These are phyloP conservation scores for Xylaria sp. DNA, from an alignment of 2,329 filamentous ascomycete genomes.

Conservation along the genomic window DNA sequence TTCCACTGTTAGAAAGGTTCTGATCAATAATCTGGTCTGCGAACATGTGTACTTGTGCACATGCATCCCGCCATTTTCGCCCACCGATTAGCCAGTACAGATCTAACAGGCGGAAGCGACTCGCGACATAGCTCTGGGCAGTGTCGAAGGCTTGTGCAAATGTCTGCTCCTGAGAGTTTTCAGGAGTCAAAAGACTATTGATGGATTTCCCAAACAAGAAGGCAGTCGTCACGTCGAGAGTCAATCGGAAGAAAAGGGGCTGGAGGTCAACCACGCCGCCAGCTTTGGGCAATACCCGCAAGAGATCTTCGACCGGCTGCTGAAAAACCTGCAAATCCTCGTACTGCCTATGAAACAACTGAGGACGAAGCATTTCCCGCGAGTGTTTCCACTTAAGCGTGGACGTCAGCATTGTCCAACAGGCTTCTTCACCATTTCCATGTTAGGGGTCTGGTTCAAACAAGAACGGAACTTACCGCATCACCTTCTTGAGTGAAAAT, in stretches of 20 bases:
- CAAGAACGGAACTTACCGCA: constrained; percentile 26
- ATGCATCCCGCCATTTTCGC: constrained; percentile 35
- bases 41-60: constrained; percentile 39
- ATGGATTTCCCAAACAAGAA: constrained; percentile 45
- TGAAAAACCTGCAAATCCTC: constrained; percentile 39
- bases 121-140: constrained; percentile 39
- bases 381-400: constrained; percentile 48
- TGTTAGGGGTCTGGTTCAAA: background rate
- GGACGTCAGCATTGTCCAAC: background rate
- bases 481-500: constrained; percentile 52
- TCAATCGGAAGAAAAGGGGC: constrained; percentile 43
- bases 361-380: constrained; percentile 49
- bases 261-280: constrained; percentile 41
- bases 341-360: constrained; percentile 45
- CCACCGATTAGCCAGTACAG: constrained; percentile 41
- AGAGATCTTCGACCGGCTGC: constrained; percentile 39
- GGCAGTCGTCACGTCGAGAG: constrained; percentile 44
- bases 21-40: constrained; percentile 42
- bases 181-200: constrained; percentile 35
- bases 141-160: constrained; percentile 41
- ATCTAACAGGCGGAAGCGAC: constrained; percentile 39
- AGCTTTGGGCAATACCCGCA: constrained; percentile 33
- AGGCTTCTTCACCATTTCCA: background rate
- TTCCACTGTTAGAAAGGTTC: constrained; percentile 32
- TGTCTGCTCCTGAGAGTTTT: constrained; percentile 25